Evolutionary conservation across 228 moss, liverwort and hornwort genomes (phyloP).

Genomic region (Sphagnum magellanicum): DNA sequence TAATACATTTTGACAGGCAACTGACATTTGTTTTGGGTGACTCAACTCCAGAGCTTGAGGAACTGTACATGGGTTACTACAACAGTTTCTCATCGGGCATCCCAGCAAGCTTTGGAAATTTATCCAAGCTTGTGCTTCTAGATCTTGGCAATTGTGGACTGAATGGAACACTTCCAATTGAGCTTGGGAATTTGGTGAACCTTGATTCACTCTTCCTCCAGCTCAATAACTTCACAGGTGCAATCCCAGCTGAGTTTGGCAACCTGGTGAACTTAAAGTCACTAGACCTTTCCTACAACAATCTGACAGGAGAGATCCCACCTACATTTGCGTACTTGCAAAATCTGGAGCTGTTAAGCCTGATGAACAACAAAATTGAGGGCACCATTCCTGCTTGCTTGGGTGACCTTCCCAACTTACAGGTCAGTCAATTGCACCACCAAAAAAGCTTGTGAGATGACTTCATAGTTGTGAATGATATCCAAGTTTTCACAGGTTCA

Average conservation of each 20-base stretch:
- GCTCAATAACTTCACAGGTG: conserved; percentile 44
- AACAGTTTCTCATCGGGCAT: conserved; percentile 47
- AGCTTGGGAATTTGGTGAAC: conserved; percentile 43
- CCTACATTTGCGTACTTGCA: conserved; percentile 31
- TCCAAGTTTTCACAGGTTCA: too few relatives aligned
- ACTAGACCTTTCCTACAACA: conserved; percentile 58
- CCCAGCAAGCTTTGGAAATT: conserved; percentile 56
- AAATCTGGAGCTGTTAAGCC: conserved; percentile 51
- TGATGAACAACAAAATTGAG: conserved; percentile 46
- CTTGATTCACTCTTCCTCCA: conserved; percentile 54
- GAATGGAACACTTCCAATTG: conserved; percentile 32
- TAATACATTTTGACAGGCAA: too few relatives aligned
- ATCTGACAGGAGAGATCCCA: conserved; percentile 36
- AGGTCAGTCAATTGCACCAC: conserved; percentile 11
- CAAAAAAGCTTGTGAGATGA: too few relatives aligned
- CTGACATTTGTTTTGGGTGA: too few relatives aligned
- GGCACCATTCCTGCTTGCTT: conserved; percentile 50
- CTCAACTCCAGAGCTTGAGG: conserved; percentile 22
- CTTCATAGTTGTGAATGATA: too few relatives aligned
- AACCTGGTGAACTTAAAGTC: conserved; percentile 43
- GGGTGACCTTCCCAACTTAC: conserved; percentile 48
- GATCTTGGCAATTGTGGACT: conserved; percentile 61
- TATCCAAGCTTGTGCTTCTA: conserved; percentile 52
- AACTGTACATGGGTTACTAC: conserved; percentile 63
- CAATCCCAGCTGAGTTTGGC: conserved; percentile 41